Evolutionary conservation across 1,139 yeast genomes (phyloP), one percentile per base, ranked within the genome.

Genomic region (Kazachstania sp.): DNA sequence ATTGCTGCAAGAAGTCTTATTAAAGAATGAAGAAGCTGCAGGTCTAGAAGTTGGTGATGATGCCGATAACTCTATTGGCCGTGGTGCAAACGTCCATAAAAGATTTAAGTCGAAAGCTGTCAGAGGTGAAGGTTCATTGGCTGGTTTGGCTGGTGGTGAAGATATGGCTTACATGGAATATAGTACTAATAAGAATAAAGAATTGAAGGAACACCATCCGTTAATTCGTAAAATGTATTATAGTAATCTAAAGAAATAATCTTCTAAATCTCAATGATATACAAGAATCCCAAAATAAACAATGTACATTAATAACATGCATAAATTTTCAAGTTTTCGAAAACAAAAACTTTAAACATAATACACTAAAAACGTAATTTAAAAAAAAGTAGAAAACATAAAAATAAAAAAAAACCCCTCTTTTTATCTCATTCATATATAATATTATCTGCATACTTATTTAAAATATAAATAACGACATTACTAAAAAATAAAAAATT

Each of bases 131-230:
- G 97, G 97, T 23, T 83, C 95, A 3, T 73, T 92, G 67, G 95
- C 98, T 7, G 87, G 95, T 51, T 77, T 94, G 65, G 97, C 98
- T 13, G 99, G 99, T 54, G 99, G 98, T 57, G 98, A 94, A 67
- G 98, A 92, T 66, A 94, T 94, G 97, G 98, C 98, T 2, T 94
- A 94, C 65, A 81, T 90, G 60, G 98, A 92, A 70, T 87, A 87
- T 70, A 79, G 82, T 61, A 80, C 83, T 65, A 86, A 83, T 67
- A 85, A 81, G 69, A 88, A 87, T 66, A 88, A 88, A 72, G 97
- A 88, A 59, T 70, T 86, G 58, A 79, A 77, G 54, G 83, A 81
- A 44, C 90, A 82, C 63, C 86, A 82, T 69, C 87, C 90, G 32
- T 71, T 83, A 67, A 81, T 84, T 59, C 83, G 84, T 63, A 83